These are phyloP conservation scores for Paramecium pentaurelia DNA, from an alignment of 73 alveolate species.

Conservation along the genomic window DNA sequence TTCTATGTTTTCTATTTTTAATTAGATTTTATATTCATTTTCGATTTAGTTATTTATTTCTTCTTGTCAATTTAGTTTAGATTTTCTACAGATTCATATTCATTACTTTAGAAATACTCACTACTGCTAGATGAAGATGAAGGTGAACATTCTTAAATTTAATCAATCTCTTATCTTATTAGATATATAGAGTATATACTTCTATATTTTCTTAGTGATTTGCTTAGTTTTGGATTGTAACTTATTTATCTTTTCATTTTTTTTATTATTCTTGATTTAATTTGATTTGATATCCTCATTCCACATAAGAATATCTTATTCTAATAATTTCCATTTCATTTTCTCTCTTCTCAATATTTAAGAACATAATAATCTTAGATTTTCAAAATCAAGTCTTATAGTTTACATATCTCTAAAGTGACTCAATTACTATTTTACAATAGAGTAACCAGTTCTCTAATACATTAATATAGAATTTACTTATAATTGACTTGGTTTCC, in stretches of 20 bases:
- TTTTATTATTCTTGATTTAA: not conserved
- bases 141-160: not conserved
- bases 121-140: not conserved
- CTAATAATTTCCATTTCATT: constrained; percentile 5
- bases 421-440: not conserved
- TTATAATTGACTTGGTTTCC: not conserved
- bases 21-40: not conserved
- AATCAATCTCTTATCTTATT: not conserved
- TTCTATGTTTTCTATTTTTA: not conserved
- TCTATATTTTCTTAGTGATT: not conserved
- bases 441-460: not conserved
- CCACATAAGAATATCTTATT: not conserved
- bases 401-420: constrained; percentile 13
- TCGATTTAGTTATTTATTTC: not conserved
- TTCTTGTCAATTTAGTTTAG: not conserved
- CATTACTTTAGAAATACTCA: not conserved
- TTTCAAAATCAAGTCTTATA: constrained; percentile 36
- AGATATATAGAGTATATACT: not conserved
- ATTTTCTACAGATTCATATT: not conserved
- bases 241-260: not conserved
- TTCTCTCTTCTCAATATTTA: not conserved
- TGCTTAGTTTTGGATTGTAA: not conserved
- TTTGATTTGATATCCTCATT: not conserved
- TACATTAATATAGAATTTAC: not conserved
- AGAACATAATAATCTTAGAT: not conserved